Evolutionary conservation across 2,329 filamentous ascomycete species (phyloP).

Genomic region (Pseudocercospora fijiensis): DNA sequence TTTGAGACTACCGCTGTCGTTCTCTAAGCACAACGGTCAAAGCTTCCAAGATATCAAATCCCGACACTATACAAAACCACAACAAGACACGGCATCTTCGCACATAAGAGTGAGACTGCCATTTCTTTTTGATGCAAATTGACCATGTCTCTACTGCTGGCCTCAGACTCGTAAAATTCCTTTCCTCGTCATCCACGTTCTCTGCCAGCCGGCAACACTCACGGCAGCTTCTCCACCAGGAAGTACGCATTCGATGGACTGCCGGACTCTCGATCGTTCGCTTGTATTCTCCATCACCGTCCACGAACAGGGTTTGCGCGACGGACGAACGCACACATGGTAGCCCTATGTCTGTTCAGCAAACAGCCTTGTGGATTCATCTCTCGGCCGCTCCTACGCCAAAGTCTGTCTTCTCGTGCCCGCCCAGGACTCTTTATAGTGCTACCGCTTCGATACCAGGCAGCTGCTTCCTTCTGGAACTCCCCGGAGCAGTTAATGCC

Average conservation of each 20-base stretch:
- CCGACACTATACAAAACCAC: background rate
- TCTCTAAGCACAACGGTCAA: background rate
- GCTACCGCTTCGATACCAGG: no score
- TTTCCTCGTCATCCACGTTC: background rate
- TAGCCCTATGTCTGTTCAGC: background rate
- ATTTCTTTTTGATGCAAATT: conserved; percentile 3
- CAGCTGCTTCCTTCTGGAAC: no score
- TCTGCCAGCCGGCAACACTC: background rate
- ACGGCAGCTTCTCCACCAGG: background rate
- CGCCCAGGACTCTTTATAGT: no score
- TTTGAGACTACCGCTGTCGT: background rate
- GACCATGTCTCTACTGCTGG: background rate
- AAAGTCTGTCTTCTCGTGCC: no score
- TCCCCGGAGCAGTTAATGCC: no score
- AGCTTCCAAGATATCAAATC: background rate
- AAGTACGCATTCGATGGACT: background rate
- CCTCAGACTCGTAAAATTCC: background rate
- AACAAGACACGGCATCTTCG: background rate
- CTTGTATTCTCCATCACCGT: background rate
- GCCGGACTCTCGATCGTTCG: background rate
- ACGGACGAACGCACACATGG: background rate
- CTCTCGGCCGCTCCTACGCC: background rate
- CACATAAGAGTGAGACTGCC: background rate
- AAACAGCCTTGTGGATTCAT: background rate
- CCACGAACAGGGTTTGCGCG: background rate